Evolutionary conservation across 768 basidiomycete species (phyloP).

Genomic region (Mrakia gelida): DNA sequence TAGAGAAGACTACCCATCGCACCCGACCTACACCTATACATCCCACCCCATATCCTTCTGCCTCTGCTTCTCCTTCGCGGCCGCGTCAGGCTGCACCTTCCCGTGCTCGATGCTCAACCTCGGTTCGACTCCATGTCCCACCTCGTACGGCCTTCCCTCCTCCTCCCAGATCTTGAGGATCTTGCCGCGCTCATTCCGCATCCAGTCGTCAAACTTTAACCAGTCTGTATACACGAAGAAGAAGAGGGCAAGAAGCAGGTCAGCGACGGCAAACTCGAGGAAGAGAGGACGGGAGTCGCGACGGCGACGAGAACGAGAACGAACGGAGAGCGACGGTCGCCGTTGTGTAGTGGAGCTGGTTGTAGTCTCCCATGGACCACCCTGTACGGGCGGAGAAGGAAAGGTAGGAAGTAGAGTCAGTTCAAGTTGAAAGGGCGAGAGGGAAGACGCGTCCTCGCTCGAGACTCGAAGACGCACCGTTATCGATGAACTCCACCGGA

Average conservation of each 20-base stretch:
- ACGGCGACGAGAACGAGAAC: slow-evolving; percentile 25
- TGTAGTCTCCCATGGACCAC: slow-evolving; percentile 47
- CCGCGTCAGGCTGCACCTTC: slow-evolving; percentile 38
- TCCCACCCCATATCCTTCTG: slow-evolving; percentile 46
- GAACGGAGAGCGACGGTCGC: slow-evolving; percentile 45
- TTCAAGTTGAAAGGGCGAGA: neutral
- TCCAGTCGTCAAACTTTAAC: slow-evolving; percentile 22
- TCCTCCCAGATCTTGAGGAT: slow-evolving; percentile 41
- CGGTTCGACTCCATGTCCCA: slow-evolving; percentile 41
- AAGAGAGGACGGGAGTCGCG: no score
- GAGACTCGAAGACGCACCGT: slow-evolving; percentile 31
- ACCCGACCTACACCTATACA: slow-evolving; percentile 28
- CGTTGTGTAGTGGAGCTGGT: slow-evolving; percentile 40
- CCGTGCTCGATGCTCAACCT: slow-evolving; percentile 40
- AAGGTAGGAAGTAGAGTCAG: neutral
- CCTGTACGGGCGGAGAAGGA: neutral
- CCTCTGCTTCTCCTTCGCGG: slow-evolving; percentile 42
- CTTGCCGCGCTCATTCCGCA: slow-evolving; percentile 39
- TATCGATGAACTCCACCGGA: slow-evolving; percentile 43
- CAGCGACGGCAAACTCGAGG: no score
- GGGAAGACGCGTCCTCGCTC: neutral
- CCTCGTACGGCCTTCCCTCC: slow-evolving; percentile 39
- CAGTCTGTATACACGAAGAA: neutral
- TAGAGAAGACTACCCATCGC: no score
- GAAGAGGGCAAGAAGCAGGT: neutral